Percentiles rank a stretch among this genome's conserved stretches.
phyloP scores from a whole-genome alignment of 495 filamentous ascomycete genomes.

The Darksidea phi region DNA sequence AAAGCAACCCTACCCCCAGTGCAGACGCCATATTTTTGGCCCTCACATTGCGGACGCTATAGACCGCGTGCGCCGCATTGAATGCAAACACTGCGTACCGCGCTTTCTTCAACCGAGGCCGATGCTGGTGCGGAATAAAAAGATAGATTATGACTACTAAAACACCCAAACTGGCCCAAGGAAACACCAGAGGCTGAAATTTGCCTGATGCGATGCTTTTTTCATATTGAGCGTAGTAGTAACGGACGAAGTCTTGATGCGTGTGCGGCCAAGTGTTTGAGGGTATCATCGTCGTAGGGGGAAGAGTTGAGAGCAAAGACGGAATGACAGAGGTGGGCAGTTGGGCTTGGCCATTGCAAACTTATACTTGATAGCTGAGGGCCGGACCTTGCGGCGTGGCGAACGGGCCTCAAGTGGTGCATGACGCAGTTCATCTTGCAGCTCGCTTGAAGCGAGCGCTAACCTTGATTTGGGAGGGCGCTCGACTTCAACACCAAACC shows the following conservation, averaged over 20 bases:
- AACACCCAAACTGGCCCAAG: constrained; percentile 52
- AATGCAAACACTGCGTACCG: constrained; percentile 57
- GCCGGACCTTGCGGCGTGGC: neutral
- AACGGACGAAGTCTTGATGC: constrained; percentile 27
- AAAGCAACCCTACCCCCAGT: constrained; percentile 67
- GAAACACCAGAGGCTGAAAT: constrained; percentile 56
- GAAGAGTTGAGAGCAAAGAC: neutral
- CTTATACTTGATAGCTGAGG: constrained; percentile 2
- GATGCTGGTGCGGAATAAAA: constrained; percentile 56
- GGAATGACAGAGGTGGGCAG: neutral
- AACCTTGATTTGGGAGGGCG: constrained; percentile 7
- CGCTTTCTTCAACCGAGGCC: constrained; percentile 48
- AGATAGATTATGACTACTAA: constrained; percentile 58
- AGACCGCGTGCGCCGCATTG: constrained; percentile 50
- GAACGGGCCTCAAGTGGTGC: constrained; percentile 1
- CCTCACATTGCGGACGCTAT: constrained; percentile 47
- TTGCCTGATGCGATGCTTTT: constrained; percentile 43
- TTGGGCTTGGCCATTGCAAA: neutral
- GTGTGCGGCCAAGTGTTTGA: constrained; percentile 19
- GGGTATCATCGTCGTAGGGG: constrained; percentile 5
- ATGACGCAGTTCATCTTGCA: constrained; percentile 20
- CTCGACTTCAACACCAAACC: constrained; percentile 35
- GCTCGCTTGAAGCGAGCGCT: constrained; percentile 14
- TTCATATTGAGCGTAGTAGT: constrained; percentile 33
- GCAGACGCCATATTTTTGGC: constrained; percentile 59